These are phyloP conservation scores for Polysphondylium violaceum DNA, from an alignment of 78 protist species.

Conservation along the genomic window DNA sequence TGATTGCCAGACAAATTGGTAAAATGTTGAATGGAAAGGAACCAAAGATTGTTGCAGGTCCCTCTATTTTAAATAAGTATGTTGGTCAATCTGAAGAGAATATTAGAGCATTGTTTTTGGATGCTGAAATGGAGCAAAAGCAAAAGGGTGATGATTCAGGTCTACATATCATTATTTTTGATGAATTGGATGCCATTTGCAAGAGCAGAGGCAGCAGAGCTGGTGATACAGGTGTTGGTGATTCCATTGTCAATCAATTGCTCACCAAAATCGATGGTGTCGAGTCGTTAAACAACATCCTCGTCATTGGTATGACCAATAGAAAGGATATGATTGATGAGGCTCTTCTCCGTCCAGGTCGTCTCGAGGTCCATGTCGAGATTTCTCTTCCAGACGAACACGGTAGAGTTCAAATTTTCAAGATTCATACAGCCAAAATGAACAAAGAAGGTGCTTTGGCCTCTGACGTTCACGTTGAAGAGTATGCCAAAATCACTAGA, in stretches of 20 bases:
- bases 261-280: constrained; percentile 99
- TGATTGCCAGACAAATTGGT: constrained; percentile 99
- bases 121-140: constrained; percentile 88
- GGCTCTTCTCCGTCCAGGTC: constrained; percentile 98
- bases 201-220: constrained; percentile 90
- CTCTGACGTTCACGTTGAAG: constrained; percentile 88
- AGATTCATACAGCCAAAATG: constrained; percentile 95
- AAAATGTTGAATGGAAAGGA: constrained; percentile 97
- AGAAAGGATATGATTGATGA: constrained; percentile 98
- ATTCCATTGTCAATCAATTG: constrained; percentile 99
- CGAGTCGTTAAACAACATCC: constrained; percentile 98
- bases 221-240: constrained; percentile 95
- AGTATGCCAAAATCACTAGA: constrained; percentile 93
- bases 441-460: constrained; percentile 74
- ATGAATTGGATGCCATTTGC: constrained; percentile 99
- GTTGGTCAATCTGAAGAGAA: constrained; percentile 99
- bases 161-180: constrained; percentile 99
- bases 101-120: constrained; percentile 95
- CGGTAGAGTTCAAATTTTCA: constrained; percentile 96
- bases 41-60: constrained; percentile 95
- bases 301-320: constrained; percentile 99
- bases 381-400: constrained; percentile 97
- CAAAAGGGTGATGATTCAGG: constrained; percentile 93
- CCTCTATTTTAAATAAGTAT: constrained; percentile 89
- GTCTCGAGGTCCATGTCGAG: constrained; percentile 98